These are phyloP conservation scores for Ophiostoma fasciatum DNA, from an alignment of 2,329 filamentous ascomycete species.

Conservation along the genomic window DNA sequence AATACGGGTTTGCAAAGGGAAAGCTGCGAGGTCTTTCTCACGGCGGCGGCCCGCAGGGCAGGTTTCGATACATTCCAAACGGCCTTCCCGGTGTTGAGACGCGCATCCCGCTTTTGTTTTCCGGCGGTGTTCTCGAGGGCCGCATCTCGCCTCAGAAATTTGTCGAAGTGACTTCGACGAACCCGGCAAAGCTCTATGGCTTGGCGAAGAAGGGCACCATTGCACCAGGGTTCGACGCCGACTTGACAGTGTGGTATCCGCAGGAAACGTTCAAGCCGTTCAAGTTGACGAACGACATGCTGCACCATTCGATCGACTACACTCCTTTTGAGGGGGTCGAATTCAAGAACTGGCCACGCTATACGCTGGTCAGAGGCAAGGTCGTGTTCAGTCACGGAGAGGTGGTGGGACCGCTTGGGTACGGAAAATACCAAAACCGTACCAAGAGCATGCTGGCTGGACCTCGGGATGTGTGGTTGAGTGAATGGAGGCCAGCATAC, in stretches of 20 bases:
- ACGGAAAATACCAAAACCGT: too few relatives aligned
- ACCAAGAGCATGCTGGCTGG: too few relatives aligned
- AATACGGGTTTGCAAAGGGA: too few relatives aligned
- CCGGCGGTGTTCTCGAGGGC: too few relatives aligned
- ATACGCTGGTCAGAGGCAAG: constrained; percentile 40
- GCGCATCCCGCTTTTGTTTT: constrained; percentile 31
- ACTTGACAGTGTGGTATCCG: constrained; percentile 45
- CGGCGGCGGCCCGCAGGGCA: too few relatives aligned
- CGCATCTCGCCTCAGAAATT: constrained; percentile 32
- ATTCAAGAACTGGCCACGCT: constrained; percentile 46
- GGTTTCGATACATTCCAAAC: constrained; percentile 44
- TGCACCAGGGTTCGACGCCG: constrained; percentile 37
- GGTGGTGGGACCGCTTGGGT: too few relatives aligned
- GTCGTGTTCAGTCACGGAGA: too few relatives aligned
- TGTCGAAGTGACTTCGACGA: constrained; percentile 38
- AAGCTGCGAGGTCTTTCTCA: too few relatives aligned
- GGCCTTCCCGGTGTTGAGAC: constrained; percentile 44
- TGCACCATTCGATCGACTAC: constrained; percentile 49
- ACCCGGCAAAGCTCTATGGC: constrained; percentile 42
- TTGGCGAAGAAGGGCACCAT: constrained; percentile 35
- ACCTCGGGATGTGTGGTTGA: too few relatives aligned
- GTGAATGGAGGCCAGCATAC: too few relatives aligned
- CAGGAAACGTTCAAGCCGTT: constrained; percentile 14
- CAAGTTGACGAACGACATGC: constrained; percentile 25
- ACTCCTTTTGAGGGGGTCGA: constrained; percentile 43